Conservation (phyloP, 2,329 filamentous ascomycete species). For the Fusarium sp. region DNA sequence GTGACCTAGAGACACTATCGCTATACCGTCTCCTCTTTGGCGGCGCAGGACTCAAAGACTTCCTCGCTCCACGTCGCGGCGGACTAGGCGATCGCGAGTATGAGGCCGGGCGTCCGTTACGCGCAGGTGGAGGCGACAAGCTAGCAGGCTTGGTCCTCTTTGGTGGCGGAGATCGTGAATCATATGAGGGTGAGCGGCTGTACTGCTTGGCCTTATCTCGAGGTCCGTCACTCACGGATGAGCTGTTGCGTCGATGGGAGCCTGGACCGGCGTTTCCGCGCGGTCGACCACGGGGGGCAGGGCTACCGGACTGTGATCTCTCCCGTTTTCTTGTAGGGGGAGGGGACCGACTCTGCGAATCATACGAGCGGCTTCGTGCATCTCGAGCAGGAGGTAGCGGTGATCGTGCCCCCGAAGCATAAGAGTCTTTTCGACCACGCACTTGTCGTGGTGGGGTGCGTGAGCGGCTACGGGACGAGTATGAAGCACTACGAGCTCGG, state of each 20-base stretch:
- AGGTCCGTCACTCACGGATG: conserved; percentile 51
- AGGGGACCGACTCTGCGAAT: conserved; percentile 43
- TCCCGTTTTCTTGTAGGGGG: conserved; percentile 42
- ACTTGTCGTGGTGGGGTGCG: conserved; percentile 46
- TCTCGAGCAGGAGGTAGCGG: conserved; percentile 40
- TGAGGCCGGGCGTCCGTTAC: conserved; percentile 44
- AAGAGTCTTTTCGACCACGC: conserved; percentile 41
- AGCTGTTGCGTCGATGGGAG: conserved; percentile 51
- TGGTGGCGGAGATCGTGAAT: conserved; percentile 50
- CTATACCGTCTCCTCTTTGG: conserved; percentile 52
- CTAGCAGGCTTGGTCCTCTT: conserved; percentile 39
- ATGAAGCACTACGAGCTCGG: conserved; percentile 49
- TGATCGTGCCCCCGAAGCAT: conserved; percentile 41
- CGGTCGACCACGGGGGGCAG: conserved; percentile 43
- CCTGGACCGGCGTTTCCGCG: conserved; percentile 35
- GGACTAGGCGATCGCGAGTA: conserved; percentile 46
- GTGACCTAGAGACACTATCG: conserved; percentile 51
- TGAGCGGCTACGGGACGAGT: conserved; percentile 52
- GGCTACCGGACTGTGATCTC: conserved; percentile 40
- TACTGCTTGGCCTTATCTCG: conserved; percentile 43
- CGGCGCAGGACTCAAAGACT: conserved; percentile 47
- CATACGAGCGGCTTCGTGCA: conserved; percentile 43
- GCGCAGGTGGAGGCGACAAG: conserved; percentile 36
- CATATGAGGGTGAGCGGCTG: conserved; percentile 52
- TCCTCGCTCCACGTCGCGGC: conserved; percentile 33